These are phyloP conservation scores for Monosporozyma solicola DNA, from an alignment of 805 yeast genomes.

Conservation along the genomic window DNA sequence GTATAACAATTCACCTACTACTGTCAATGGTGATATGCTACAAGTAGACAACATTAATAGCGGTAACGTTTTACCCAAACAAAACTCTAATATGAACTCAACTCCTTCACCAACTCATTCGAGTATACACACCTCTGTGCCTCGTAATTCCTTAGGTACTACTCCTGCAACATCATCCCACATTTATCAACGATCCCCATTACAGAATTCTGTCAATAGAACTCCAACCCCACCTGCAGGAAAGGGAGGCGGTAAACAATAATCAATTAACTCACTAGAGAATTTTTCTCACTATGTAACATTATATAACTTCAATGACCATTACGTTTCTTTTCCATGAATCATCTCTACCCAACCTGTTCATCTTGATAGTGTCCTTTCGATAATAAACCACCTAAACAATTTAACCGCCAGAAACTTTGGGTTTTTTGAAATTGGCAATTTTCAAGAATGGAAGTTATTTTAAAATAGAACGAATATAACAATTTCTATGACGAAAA, in stretches of 20 bases:
- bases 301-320: neutral
- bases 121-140: neutral
- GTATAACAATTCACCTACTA: neutral
- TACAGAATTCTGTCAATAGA: constrained; percentile 3
- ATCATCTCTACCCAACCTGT: too few species aligned
- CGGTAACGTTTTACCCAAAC: neutral
- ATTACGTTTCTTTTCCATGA: neutral
- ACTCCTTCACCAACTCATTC: neutral
- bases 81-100: neutral
- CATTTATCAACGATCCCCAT: constrained; percentile 1
- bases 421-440: neutral
- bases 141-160: neutral
- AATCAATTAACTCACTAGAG: neutral
- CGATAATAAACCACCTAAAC: too few species aligned
- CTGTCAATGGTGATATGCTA: neutral
- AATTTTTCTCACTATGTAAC: neutral
- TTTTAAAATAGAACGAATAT: neutral
- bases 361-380: too few species aligned
- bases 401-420: neutral
- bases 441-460: neutral
- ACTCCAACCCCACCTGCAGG: constrained; percentile 1
- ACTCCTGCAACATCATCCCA: neutral
- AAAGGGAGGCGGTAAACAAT: neutral
- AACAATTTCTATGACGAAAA: neutral
- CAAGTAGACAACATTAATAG: neutral